A percentile compares a stretch with the other conserved stretches of the same genome.
These are phyloP conservation scores for Eutrema yunnanense DNA, from an alignment of 345 rosid genomes.

Conservation along the genomic window DNA sequence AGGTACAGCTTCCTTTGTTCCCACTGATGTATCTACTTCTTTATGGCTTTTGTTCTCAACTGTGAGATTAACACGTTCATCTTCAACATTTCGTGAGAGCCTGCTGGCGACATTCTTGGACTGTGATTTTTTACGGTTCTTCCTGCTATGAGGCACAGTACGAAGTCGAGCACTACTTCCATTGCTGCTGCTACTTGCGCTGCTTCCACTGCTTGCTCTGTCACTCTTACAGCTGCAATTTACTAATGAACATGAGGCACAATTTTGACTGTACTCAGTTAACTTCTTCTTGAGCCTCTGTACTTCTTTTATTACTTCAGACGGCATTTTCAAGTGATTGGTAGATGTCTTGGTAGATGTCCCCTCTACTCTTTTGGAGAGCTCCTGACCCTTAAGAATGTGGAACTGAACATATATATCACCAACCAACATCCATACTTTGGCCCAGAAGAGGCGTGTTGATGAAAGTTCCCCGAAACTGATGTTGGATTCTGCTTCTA, in stretches of 20 bases:
- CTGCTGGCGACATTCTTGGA: slow-evolving; percentile 31
- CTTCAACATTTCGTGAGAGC: slow-evolving; percentile 30
- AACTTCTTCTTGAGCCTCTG: slow-evolving; percentile 78
- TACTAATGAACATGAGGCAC: slow-evolving; percentile 76
- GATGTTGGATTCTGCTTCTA: slow-evolving; percentile 33
- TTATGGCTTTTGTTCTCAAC: slow-evolving; percentile 21
- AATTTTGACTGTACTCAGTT: slow-evolving; percentile 49
- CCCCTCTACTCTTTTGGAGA: slow-evolving; percentile 33
- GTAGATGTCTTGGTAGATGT: slow-evolving; percentile 36
- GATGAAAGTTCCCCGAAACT: slow-evolving; percentile 51
- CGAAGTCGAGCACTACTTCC: slow-evolving; percentile 30
- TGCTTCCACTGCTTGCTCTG: slow-evolving; percentile 89
- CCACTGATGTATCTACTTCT: slow-evolving; percentile 22
- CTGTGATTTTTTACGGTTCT: slow-evolving; percentile 48
- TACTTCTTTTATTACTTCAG: slow-evolving; percentile 85
- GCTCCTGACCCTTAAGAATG: slow-evolving; percentile 50
- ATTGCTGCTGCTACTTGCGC: slow-evolving; percentile 81
- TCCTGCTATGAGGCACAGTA: slow-evolving; percentile 42
- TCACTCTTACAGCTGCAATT: slow-evolving; percentile 94
- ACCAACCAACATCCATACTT: slow-evolving; percentile 86
- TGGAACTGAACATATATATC: slow-evolving; percentile 83
- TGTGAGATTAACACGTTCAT: slow-evolving; percentile 24
- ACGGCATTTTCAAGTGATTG: slow-evolving; percentile 60
- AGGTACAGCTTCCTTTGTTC: slow-evolving; percentile 19
- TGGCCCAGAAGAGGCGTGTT: slow-evolving; percentile 77